Conservation (phyloP, 208 protist species). For the Leishmania major region DNA sequence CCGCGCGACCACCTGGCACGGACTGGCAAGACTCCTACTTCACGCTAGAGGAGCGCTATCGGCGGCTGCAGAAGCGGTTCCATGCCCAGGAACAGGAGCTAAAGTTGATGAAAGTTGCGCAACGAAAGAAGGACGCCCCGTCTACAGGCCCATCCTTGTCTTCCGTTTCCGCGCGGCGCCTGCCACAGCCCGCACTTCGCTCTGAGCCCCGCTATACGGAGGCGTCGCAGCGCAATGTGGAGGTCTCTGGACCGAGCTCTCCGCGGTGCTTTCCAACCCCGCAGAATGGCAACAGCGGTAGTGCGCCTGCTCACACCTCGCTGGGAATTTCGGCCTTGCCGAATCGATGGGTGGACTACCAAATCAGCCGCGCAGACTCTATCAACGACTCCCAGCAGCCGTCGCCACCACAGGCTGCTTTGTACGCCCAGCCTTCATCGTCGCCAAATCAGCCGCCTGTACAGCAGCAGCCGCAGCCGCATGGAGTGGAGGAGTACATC, state of each 20-base stretch:
- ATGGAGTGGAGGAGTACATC: slow-evolving; percentile 38
- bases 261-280: background rate
- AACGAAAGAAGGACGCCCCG: slow-evolving; percentile 38
- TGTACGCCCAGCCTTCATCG: background rate
- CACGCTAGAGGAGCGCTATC: slow-evolving; percentile 77
- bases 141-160: slow-evolving; percentile 25
- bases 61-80: slow-evolving; percentile 66
- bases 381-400: background rate
- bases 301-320: background rate
- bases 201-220: background rate
- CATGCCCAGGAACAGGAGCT: slow-evolving; percentile 82
- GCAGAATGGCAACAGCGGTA: background rate
- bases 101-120: slow-evolving; percentile 70
- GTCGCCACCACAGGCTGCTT: background rate
- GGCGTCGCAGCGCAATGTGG: background rate
- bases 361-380: slow-evolving; percentile 1
- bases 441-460: background rate
- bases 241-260: background rate
- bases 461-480: slow-evolving; percentile 1
- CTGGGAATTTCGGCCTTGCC: background rate
- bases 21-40: slow-evolving; percentile 90
- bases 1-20: slow-evolving; percentile 44
- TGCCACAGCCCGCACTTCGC: background rate
- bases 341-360: slow-evolving; percentile 8
- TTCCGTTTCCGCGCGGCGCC: slow-evolving; percentile 9